A percentile compares a stretch with the other conserved stretches of the same genome.
phyloP scores from a whole-genome alignment of 2,329 filamentous ascomycete genomes.

The Fonsecaea erecta region DNA sequence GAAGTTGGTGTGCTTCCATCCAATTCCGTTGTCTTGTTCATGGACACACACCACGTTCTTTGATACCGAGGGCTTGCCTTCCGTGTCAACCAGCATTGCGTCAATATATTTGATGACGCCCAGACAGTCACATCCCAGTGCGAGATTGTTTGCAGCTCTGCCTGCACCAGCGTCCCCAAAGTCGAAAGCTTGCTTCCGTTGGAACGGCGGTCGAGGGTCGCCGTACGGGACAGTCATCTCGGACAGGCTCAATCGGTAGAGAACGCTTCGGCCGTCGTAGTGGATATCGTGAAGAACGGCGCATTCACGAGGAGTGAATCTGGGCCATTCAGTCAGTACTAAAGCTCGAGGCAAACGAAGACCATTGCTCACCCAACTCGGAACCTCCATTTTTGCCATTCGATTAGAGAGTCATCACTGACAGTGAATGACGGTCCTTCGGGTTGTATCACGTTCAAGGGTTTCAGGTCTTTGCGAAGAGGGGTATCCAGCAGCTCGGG shows the following conservation, averaged over 20 bases:
- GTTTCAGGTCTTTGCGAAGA: constrained; percentile 63
- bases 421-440: constrained; percentile 70
- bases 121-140: constrained; percentile 70
- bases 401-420: constrained; percentile 52
- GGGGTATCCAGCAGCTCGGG: constrained; percentile 55
- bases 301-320: constrained; percentile 71
- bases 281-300: constrained; percentile 72
- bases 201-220: constrained; percentile 67
- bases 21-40: constrained; percentile 70
- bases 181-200: constrained; percentile 73
- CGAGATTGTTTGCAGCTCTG: constrained; percentile 68
- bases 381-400: constrained; percentile 73
- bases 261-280: constrained; percentile 68
- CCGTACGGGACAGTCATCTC: constrained; percentile 74
- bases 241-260: constrained; percentile 69
- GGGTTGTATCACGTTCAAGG: constrained; percentile 72
- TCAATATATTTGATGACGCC: constrained; percentile 71
- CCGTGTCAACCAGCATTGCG: constrained; percentile 57
- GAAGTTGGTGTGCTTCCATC: constrained; percentile 73
- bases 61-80: constrained; percentile 58
- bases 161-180: constrained; percentile 72
- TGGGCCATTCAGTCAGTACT: constrained; percentile 35
- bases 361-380: constrained; percentile 57
- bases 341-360: neutral
- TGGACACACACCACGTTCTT: constrained; percentile 70